phyloP scores from a whole-genome alignment of 768 basidiomycete genomes.

The Naganishia vishniacii region DNA sequence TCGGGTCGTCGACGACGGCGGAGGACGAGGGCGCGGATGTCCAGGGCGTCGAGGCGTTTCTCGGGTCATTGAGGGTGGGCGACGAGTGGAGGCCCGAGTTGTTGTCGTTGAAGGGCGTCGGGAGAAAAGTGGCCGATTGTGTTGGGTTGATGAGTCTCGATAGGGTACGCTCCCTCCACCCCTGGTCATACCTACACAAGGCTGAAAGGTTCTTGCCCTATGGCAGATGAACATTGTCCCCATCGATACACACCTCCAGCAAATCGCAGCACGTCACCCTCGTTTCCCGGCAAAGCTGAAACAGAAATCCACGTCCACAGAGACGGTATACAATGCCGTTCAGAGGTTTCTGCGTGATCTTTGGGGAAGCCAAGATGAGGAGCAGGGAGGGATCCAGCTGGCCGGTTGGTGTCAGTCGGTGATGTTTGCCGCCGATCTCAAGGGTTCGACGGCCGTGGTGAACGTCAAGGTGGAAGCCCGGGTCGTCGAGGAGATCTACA shows the following conservation, averaged over 20 bases:
- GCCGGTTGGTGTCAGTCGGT: conserved; percentile 48
- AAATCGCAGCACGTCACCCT: conserved; percentile 61
- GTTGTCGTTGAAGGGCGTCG: conserved; percentile 80
- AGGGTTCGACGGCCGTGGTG: conserved; percentile 24
- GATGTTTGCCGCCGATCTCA: conserved; percentile 47
- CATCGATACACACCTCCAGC: conserved; percentile 90
- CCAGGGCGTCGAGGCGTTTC: conserved; percentile 11
- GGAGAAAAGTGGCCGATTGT: conserved; percentile 95
- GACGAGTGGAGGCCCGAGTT: conserved; percentile 58
- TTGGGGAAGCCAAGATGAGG: conserved; percentile 34
- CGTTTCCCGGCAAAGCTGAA: conserved; percentile 39
- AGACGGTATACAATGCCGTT: conserved; percentile 39
- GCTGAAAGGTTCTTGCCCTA: conserved; percentile 9
- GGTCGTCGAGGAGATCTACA: not conserved
- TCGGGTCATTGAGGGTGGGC: not conserved
- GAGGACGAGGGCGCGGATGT: not conserved
- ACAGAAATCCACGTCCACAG: conserved; percentile 44
- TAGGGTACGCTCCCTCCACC: conserved; percentile 56
- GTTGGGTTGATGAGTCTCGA: conserved; percentile 85
- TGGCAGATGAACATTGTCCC: conserved; percentile 75
- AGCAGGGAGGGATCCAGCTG: conserved; percentile 26
- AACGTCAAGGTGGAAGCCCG: not conserved
- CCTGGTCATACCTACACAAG: conserved; percentile 25
- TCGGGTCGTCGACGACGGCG: not conserved
- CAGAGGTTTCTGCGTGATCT: conserved; percentile 38